phyloP scores from a whole-genome alignment of 2,329 filamentous ascomycete genomes.

The Colletotrichum sp. region DNA sequence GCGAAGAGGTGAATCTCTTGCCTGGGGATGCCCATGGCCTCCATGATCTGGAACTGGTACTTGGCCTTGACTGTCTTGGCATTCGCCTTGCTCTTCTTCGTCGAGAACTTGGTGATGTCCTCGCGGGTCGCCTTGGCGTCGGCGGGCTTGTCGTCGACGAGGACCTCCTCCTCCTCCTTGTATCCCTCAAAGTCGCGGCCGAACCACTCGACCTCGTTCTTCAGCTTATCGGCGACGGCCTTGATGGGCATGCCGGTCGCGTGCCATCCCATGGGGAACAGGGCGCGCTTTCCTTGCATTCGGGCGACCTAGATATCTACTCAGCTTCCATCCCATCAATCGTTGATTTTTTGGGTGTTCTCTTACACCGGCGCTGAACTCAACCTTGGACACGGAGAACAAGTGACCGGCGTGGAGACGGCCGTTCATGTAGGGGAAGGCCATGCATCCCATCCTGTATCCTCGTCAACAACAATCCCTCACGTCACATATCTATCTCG shows the following conservation, averaged over 20 bases:
- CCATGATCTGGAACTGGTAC: constrained; percentile 96
- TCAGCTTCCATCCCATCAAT: not conserved
- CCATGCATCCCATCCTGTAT: constrained; percentile 35
- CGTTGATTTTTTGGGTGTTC: not conserved
- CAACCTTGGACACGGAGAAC: constrained; percentile 91
- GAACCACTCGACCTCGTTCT: constrained; percentile 87
- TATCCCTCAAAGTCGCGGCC: constrained; percentile 85
- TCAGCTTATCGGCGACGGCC: constrained; percentile 93
- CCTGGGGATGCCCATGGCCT: constrained; percentile 83
- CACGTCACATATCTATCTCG: constrained; percentile 56
- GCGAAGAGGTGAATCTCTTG: constrained; percentile 94
- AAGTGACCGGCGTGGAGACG: constrained; percentile 89
- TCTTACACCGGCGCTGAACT: constrained; percentile 82
- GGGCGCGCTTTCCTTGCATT: constrained; percentile 85
- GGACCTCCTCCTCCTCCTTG: constrained; percentile 64
- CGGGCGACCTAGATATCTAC: constrained; percentile 53
- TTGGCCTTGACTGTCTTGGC: constrained; percentile 92
- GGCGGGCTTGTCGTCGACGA: constrained; percentile 52
- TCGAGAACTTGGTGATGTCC: constrained; percentile 89
- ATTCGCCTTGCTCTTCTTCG: constrained; percentile 90
- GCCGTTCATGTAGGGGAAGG: constrained; percentile 79
- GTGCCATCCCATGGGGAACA: constrained; percentile 95
- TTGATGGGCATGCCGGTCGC: constrained; percentile 98
- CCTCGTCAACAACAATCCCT: not conserved
- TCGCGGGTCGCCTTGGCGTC: constrained; percentile 68